Evolutionary conservation across 2,329 filamentous ascomycete genomes (phyloP).

Genomic region (Setomelanomma holmii): DNA sequence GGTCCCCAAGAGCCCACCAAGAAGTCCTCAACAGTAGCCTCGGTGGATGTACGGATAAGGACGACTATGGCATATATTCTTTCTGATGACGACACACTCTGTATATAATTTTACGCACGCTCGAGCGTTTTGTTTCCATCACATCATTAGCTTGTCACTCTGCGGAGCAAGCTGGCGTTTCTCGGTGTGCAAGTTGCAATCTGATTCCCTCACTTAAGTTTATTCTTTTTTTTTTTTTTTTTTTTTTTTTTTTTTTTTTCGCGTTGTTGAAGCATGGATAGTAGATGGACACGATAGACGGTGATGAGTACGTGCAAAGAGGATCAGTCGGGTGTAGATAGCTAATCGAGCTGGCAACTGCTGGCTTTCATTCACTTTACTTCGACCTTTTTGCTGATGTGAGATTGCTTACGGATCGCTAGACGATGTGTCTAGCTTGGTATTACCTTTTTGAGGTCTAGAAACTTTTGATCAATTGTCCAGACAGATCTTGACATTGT

Average conservation of each 20-base stretch:
- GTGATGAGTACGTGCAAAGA: slow-evolving; percentile 12
- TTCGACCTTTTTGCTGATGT: not conserved
- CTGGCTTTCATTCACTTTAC: slow-evolving; percentile 2
- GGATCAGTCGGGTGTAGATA: slow-evolving; percentile 8
- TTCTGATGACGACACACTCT: not conserved
- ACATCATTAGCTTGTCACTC: not conserved
- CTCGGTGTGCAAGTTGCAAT: slow-evolving; percentile 4
- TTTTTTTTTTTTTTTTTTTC: slow-evolving; percentile 3
- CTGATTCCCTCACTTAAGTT: not conserved
- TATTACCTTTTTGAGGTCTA: no score
- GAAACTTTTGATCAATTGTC: no score
- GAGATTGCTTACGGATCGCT: not conserved
- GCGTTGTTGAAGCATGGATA: not conserved
- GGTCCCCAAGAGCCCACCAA: slow-evolving; percentile 23
- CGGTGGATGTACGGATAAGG: slow-evolving; percentile 2
- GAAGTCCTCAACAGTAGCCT: slow-evolving; percentile 25
- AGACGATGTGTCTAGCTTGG: not conserved
- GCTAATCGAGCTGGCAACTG: slow-evolving; percentile 7
- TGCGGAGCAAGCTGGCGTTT: slow-evolving; percentile 6
- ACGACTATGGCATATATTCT: not conserved
- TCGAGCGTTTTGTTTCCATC: not conserved
- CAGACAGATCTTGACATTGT: no score
- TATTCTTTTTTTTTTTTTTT: slow-evolving; percentile 5
- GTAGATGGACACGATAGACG: slow-evolving; percentile 5
- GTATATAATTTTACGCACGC: not conserved